Base-by-base conservation (phyloP, 2,329 filamentous ascomycete species). In the Penicillium brasilianum region DNA sequence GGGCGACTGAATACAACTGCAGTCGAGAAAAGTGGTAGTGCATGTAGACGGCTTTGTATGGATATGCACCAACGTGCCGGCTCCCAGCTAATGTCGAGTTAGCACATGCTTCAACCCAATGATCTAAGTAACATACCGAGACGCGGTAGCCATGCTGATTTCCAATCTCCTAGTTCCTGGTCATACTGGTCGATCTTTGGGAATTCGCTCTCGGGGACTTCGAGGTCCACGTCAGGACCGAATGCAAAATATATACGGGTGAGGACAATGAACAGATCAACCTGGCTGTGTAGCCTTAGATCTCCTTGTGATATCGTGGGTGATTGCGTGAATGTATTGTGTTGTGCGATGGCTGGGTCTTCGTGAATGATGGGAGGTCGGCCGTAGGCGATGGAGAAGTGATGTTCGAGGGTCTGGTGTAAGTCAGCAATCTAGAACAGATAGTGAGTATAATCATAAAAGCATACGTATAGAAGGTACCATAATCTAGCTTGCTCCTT, bases 11-110 rank as follows among this genome's bases (percentile, higher is more conserved):
- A 48, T 82, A 80, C 9, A 84, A 71, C 50, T 83, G 81, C 18
- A 85, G 71, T 51, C 81, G 78, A 50, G 81, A 83, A 66, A 83
- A 84, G 67, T 84, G 75, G 61, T 82, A 83, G 65, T 84, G 81
- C 61, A 84, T 73, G 30, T 76, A 75, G 7, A 83, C 81, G 25
- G 80, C 82, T 69, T 83, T 83, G 56, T 80, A 78, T 20, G 82
- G 82, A 66, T 83, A 84, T 54, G 77, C 75, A 41, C 80, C 78
- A 37, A 84, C 76, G 62, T 82, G 78, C 58, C 76, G 75, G 61
- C 81, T 81, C 34, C 78, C 78, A 50, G 74, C 81, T 83, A 58
- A 36, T 22, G 5, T 18, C 37, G 4, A 22, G 30, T 55, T 46
- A 55, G 53, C 5, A 44, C 7, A 43, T 66, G 49, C 10, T 28